Percentiles rank a stretch among this genome's conserved stretches.
phyloP scores from a whole-genome alignment of 75 land plant species.

The Selaginella moellendorffii region DNA sequence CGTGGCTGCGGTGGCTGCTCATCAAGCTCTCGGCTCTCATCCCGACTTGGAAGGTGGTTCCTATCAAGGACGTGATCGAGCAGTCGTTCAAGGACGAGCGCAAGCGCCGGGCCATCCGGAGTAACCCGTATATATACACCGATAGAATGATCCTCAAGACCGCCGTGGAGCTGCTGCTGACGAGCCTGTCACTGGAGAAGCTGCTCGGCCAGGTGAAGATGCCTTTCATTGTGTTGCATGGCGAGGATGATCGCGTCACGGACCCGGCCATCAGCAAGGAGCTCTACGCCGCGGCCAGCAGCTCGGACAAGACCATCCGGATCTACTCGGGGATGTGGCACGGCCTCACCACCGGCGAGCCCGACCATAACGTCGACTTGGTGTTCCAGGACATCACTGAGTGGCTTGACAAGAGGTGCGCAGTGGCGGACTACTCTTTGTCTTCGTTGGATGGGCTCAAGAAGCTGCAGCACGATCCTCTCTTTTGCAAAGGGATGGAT shows the following conservation, averaged over 20 bases:
- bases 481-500: too few species aligned
- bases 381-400: slow-evolving; percentile 48
- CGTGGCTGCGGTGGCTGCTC: slow-evolving; percentile 25
- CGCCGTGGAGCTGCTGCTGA: slow-evolving; percentile 43
- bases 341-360: slow-evolving; percentile 74
- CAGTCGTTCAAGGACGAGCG: slow-evolving; percentile 19
- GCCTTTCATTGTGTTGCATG: slow-evolving; percentile 71
- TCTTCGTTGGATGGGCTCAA: too few species aligned
- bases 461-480: too few species aligned
- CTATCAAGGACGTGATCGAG: slow-evolving; percentile 29
- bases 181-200: slow-evolving; percentile 42
- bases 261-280: slow-evolving; percentile 66
- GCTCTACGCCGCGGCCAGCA: slow-evolving; percentile 40
- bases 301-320: slow-evolving; percentile 59
- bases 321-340: too few species aligned
- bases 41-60: slow-evolving; percentile 46
- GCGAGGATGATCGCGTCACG: slow-evolving; percentile 56
- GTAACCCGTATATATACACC: slow-evolving; percentile 55
- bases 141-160: slow-evolving; percentile 58
- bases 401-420: too few species aligned
- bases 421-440: too few species aligned
- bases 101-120: slow-evolving; percentile 32
- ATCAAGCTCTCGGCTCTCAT: slow-evolving; percentile 17
- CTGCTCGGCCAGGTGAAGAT: slow-evolving; percentile 42
- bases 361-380: slow-evolving; percentile 45